phyloP scores from a whole-genome alignment of 163 green algal species.

The Chlamydomonas reinhardtii region DNA sequence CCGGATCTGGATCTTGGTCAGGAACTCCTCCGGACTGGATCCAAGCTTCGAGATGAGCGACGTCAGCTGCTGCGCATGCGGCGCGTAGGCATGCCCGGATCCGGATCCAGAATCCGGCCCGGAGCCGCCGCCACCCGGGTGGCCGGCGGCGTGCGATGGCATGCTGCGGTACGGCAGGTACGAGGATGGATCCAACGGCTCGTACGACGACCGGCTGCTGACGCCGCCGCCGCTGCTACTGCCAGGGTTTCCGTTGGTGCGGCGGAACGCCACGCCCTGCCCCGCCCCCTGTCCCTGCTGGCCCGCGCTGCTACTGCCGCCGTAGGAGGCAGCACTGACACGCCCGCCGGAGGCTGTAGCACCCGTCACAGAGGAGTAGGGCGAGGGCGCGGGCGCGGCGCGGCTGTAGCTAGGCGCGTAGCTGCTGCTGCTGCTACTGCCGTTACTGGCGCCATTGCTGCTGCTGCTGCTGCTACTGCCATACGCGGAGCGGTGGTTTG shows the following conservation, averaged over 20 bases:
- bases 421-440: too few relatives aligned
- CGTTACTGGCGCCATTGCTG: too few relatives aligned
- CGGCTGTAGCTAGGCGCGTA: background rate
- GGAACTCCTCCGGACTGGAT: constrained; percentile 6
- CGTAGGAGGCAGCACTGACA: too few relatives aligned
- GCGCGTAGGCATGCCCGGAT: too few relatives aligned
- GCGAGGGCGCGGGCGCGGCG: background rate
- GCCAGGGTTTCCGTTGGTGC: too few relatives aligned
- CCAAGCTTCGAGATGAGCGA: background rate
- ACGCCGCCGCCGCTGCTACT: background rate
- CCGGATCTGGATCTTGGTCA: constrained; percentile 40
- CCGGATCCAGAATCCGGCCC: too few relatives aligned
- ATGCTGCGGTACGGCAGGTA: background rate
- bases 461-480: too few relatives aligned
- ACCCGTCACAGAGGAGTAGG: background rate
- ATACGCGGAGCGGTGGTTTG: background rate
- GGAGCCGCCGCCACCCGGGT: too few relatives aligned
- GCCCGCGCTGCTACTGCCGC: too few relatives aligned
- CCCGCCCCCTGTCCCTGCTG: too few relatives aligned
- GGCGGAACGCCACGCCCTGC: too few relatives aligned
- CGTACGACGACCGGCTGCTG: background rate
- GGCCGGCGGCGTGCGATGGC: too few relatives aligned
- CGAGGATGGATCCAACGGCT: background rate
- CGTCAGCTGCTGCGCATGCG: background rate
- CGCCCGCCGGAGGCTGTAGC: background rate